Evolutionary conservation across 441 rosid genomes (phyloP), one percentile per base, ranked within the genome.

Genomic region (Aleurites moluccanus): DNA sequence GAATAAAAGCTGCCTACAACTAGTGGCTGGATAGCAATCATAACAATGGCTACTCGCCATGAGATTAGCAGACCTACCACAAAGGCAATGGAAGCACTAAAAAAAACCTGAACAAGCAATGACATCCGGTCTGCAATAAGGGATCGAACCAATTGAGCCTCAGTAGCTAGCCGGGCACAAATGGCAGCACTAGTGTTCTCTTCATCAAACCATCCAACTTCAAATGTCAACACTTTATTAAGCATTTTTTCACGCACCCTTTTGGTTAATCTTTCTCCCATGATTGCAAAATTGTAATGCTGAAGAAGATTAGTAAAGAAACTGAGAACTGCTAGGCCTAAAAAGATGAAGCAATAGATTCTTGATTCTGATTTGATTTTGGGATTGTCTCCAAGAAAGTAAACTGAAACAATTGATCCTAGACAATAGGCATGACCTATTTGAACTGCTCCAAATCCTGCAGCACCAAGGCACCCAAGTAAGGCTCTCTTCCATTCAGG

Each of bases 111-210:
- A 76, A 85, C 81, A 42, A 90, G 81, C 68, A 88, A 73, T 33
- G 90, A 88, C 81, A 88, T 83, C 66, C 92, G 76, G 62, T 90
- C 90, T 40, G 86, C 91, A 30, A 88, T 75, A 14, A 88, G 86
- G 42, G 91, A 86, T 30, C 85, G 78, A 60, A 90, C 88, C 87
- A 85, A 69, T 42, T 63, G 83, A 0, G 92, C 89, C 56, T 90
- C 91, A 18, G 85, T 82, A 75, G 89, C 86, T 44, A 90, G 56
- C 83, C 86, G 77, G 27, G 89, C 85, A 72, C 88, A 86, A 62
- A 87, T 81, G 49, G 93, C 88, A 28, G 91, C 90, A 73, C 91
- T 90, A 8, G 86, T 83, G 21, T 90, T 90, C 38, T 88, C 94
- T 76, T 83, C 78, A 80, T 90, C 94, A 42, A 86, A 90, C 92